Evolutionary conservation across 2,329 filamentous ascomycete species (phyloP), one percentile per base, ranked within the genome.

Genomic region (Curvularia verruculosa): DNA sequence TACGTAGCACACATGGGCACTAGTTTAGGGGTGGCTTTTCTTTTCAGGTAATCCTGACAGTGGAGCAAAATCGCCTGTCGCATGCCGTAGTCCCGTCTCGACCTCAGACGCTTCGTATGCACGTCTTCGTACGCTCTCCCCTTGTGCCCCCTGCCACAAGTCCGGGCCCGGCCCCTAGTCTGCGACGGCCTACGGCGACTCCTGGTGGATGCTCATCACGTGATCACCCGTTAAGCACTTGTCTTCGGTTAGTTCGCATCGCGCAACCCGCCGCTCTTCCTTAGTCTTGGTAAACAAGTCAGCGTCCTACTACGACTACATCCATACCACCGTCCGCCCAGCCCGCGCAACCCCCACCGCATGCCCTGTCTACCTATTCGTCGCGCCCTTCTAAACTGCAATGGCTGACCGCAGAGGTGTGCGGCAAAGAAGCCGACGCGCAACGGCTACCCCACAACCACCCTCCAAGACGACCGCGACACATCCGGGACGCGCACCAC

Each of bases 331-430:
- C 45, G 37, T 19, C 24, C 43, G 28, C 50, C 13, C 45, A 15
- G 13, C 31, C 45, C 31, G 28, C 34, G 49, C 43, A 34, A 23
- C 39, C 28, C 23, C 36, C 46, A 48, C 52, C 57, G 52, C 56
- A 67, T 60, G 59, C 48, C n/a, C 37, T 23, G 44, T 45, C 28
- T 52, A 21, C 12, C 31, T 34, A 39, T 13, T 39, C 23, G 19
- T 50, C 53, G 46, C 49, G 43, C 44, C 50, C 41, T 24, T 45
- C 28, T 18, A 52, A 5, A 19, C 24, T 8, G 52, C 21, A 49
- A 77, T 77, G 75, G 70, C 71, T 37, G 73, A 75, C 41, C 65
- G 65, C 47, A 68, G 69, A 61, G 59, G 68, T 47, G 64, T 69
- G 61, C 75, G 73, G 49, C 60, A 73, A 8, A 67, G 64, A 31